Percentiles rank a stretch among this genome's conserved stretches.
Conservation (phyloP, 2,329 filamentous ascomycete genomes). For the Phaeoacremonium minimum region DNA sequence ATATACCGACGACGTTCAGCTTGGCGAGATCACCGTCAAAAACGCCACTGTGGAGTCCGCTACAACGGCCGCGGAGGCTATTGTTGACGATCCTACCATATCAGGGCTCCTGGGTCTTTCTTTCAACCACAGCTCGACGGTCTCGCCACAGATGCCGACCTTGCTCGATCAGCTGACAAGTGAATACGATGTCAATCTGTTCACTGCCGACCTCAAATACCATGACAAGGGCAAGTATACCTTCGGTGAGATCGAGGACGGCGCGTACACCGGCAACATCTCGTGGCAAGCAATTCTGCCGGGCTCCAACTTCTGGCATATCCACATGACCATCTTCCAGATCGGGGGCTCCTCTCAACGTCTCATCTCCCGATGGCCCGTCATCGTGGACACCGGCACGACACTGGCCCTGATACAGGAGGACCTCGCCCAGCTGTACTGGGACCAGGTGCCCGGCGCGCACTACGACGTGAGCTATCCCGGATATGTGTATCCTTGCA, state of each 20-base stretch:
- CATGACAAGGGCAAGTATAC: slow-evolving; percentile 44
- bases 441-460: slow-evolving; percentile 47
- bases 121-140: slow-evolving; percentile 38
- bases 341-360: slow-evolving; percentile 23
- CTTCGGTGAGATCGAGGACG: slow-evolving; percentile 44
- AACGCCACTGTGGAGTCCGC: slow-evolving; percentile 47
- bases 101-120: slow-evolving; percentile 50
- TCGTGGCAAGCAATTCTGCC: slow-evolving; percentile 43
- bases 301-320: slow-evolving; percentile 41
- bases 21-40: slow-evolving; percentile 38
- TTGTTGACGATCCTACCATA: slow-evolving; percentile 35
- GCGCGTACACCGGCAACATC: slow-evolving; percentile 32
- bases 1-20: slow-evolving; percentile 42
- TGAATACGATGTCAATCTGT: slow-evolving; percentile 34
- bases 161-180: slow-evolving; percentile 39
- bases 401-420: slow-evolving; percentile 59
- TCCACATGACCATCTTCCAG: slow-evolving; percentile 28
- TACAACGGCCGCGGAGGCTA: slow-evolving; percentile 31
- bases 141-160: slow-evolving; percentile 34
- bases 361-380: slow-evolving; percentile 36
- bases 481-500: slow-evolving; percentile 52
- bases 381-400: slow-evolving; percentile 66
- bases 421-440: slow-evolving; percentile 56
- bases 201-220: slow-evolving; percentile 45
- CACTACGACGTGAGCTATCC: slow-evolving; percentile 37